A percentile compares a stretch with the other conserved stretches of the same genome.
Conservation (phyloP, 169 alveolate species). For the Cryptosporidium viatorum region DNA sequence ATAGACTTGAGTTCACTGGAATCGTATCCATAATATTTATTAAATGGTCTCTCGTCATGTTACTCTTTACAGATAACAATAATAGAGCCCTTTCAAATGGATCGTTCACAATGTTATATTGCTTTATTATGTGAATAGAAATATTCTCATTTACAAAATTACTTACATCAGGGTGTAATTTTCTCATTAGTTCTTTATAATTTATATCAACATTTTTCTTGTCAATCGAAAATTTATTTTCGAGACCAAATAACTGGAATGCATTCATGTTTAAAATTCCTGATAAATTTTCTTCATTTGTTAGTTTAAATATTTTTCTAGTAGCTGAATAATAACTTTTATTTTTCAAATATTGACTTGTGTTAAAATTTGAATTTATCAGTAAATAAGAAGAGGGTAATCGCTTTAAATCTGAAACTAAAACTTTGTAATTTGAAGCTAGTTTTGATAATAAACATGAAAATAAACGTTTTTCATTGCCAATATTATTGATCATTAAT, state of each 20-base stretch:
- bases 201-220: slow-evolving; percentile 14
- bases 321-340: background rate
- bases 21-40: slow-evolving; percentile 6
- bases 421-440: background rate
- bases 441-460: background rate
- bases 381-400: background rate
- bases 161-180: slow-evolving; percentile 37
- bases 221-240: slow-evolving; percentile 9
- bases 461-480: background rate
- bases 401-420: background rate
- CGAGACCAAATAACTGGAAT: slow-evolving; percentile 50
- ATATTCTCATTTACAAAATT: background rate
- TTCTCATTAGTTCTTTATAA: slow-evolving; percentile 40
- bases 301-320: background rate
- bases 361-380: background rate
- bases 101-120: slow-evolving; percentile 18
- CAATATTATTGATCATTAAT: background rate
- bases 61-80: background rate
- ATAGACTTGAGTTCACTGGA: background rate
- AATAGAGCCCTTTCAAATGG: slow-evolving; percentile 68
- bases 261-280: slow-evolving; percentile 34
- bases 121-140: slow-evolving; percentile 11
- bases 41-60: background rate
- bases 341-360: background rate
- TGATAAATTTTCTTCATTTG: background rate